Evolutionary conservation across 2,329 filamentous ascomycete genomes (phyloP).

Genomic region (Venturiaceae sp.): DNA sequence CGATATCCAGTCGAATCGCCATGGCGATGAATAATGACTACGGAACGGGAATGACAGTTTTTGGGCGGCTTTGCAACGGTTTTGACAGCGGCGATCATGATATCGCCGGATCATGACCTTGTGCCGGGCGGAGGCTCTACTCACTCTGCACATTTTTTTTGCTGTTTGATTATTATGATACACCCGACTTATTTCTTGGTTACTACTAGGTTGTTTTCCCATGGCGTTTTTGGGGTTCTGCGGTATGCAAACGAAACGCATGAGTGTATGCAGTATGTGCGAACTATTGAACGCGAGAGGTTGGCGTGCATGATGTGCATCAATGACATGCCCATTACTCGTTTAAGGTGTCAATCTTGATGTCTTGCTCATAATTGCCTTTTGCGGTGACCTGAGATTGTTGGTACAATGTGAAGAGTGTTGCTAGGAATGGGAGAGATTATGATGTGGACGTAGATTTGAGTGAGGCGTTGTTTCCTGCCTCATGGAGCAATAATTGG

Average conservation of each 20-base stretch:
- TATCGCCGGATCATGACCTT: neutral
- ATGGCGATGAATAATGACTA: conserved; percentile 2
- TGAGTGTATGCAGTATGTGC: neutral
- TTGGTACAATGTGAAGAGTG: neutral
- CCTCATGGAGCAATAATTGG: too few species aligned
- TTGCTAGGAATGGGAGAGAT: neutral
- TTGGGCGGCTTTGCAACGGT: neutral
- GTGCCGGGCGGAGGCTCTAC: neutral
- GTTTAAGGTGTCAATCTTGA: too few species aligned
- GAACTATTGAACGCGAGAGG: neutral
- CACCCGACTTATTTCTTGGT: neutral
- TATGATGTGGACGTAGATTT: too few species aligned
- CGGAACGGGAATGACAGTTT: neutral
- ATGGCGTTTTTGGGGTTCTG: neutral
- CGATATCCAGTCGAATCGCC: conserved; percentile 10
- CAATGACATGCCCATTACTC: neutral
- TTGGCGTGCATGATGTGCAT: neutral
- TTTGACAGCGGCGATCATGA: neutral
- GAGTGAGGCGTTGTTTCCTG: too few species aligned
- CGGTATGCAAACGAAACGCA: neutral
- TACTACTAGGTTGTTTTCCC: neutral
- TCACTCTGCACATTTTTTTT: neutral
- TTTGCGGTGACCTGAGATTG: neutral
- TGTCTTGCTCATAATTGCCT: neutral
- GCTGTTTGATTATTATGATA: neutral